Evolutionary conservation across 495 filamentous ascomycete genomes (phyloP), one percentile per base, ranked within the genome.

Genomic region (Acidomyces sp.): DNA sequence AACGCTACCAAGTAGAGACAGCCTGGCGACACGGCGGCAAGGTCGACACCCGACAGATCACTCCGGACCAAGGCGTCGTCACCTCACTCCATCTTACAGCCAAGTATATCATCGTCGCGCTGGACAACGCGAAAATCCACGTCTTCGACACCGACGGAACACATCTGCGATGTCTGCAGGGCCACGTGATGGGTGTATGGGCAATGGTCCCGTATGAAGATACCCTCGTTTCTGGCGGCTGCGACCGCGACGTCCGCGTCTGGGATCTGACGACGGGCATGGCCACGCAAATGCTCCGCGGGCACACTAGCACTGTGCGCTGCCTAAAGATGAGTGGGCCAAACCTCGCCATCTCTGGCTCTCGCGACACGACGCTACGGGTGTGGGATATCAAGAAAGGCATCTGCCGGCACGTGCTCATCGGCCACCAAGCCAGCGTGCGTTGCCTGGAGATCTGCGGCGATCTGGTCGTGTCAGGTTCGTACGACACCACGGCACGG

Each of bases 141-240:
- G 85, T 97, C 6, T 97, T 95, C 58, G 83, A 96, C 61, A 83
- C 84, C 9, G 77, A 90, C 45, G 90, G 90, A 19, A 74, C 82
- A 41, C 75, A 82, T 41, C 79, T 85, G 55, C 85, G 82, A 59
- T 95, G 85, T 2, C 69, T 97, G 11, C 77, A 85, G 54, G 90
- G 90, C 20, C 90, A 97, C 61, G 82, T 94, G 26, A 97, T 97
- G 90, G 90, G 90, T 24, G 90, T 97, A 27, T 97, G 90, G 90
- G 90, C 90, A 15, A 96, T 97, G 88, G 86, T 97, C 39, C 92
- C 90, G 11, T 93, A 87, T 83, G 92, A 82, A 43, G 87, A 97
- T 58, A 82, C 81, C 39, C 67, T 97, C 41, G 92, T 97, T 35
- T 94, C 85, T 55, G 90, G 90, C 49, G 90, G 90, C 23, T 97